Percentiles rank a stretch among this genome's conserved stretches.
Evolutionary conservation across 805 yeast genomes (phyloP).

Genomic region (Kuraishia piskuri): DNA sequence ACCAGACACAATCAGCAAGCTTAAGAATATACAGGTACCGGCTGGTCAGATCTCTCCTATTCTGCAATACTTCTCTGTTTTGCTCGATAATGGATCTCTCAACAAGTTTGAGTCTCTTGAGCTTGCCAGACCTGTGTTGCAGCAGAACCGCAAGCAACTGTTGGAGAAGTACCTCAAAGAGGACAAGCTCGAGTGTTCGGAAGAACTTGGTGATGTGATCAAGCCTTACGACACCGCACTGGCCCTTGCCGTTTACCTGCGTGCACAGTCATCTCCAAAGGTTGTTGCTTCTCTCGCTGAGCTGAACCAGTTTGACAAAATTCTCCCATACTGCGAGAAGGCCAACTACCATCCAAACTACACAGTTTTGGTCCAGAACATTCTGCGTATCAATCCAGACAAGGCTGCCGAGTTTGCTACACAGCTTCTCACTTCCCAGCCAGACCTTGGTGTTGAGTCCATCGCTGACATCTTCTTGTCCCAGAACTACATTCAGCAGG

Average conservation of each 20-base stretch:
- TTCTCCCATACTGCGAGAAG: conserved; percentile 87
- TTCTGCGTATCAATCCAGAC: conserved; percentile 92
- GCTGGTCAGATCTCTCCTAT: conserved; percentile 96
- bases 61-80: conserved; percentile 82
- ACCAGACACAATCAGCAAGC: conserved; percentile 86
- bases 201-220: conserved; percentile 94
- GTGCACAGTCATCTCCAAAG: conserved; percentile 76
- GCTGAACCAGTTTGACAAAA: conserved; percentile 92
- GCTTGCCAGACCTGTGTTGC: conserved; percentile 89
- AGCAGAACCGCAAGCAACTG: conserved; percentile 87
- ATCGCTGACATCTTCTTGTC: conserved; percentile 91
- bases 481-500: conserved; percentile 93
- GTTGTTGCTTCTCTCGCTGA: conserved; percentile 91
- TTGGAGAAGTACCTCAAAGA: conserved; percentile 96
- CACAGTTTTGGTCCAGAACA: conserved; percentile 80
- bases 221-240: conserved; percentile 79
- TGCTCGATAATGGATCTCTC: conserved; percentile 86
- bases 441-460: conserved; percentile 72
- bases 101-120: conserved; percentile 92
- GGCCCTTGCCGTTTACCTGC: conserved; percentile 85
- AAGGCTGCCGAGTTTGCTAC: conserved; percentile 96
- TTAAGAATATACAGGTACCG: conserved; percentile 82
- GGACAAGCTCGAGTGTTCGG: conserved; percentile 90
- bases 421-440: conserved; percentile 56
- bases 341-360: conserved; percentile 86